phyloP scores from a whole-genome alignment of 345 rosid genomes.

The Bruguiera parviflora region DNA sequence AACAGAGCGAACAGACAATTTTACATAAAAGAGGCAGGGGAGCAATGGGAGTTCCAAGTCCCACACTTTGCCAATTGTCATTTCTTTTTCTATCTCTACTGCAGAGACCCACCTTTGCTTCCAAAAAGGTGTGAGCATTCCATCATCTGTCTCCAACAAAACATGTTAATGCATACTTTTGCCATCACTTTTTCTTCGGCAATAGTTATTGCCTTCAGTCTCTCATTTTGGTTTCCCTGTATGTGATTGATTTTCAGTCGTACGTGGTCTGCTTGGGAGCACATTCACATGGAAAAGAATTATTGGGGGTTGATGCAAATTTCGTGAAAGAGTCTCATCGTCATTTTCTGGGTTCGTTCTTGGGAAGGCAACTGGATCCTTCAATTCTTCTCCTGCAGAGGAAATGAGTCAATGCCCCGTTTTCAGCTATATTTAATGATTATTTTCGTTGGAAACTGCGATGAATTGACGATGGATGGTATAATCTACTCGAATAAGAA shows the following conservation, averaged over 20 bases:
- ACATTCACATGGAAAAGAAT: constrained; percentile 1
- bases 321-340: constrained; percentile 20
- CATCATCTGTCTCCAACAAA: neutral
- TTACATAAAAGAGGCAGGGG: neutral
- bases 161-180: too few species aligned
- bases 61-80: constrained; percentile 17
- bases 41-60: constrained; percentile 3
- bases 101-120: constrained; percentile 36
- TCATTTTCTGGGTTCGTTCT: constrained; percentile 31
- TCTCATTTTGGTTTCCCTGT: neutral
- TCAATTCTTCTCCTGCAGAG: neutral
- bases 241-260: neutral
- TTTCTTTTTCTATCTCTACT: constrained; percentile 22
- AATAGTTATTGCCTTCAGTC: neutral
- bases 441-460: constrained; percentile 9
- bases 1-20: neutral
- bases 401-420: neutral
- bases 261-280: neutral
- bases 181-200: neutral
- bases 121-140: constrained; percentile 50
- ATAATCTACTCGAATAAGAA: constrained; percentile 31
- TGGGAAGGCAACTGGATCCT: constrained; percentile 30
- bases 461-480: constrained; percentile 13
- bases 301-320: constrained; percentile 1
- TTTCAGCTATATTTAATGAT: neutral